These are phyloP conservation scores for Dissoconium aciculare DNA, from an alignment of 2,329 filamentous ascomycete species.

Conservation along the genomic window DNA sequence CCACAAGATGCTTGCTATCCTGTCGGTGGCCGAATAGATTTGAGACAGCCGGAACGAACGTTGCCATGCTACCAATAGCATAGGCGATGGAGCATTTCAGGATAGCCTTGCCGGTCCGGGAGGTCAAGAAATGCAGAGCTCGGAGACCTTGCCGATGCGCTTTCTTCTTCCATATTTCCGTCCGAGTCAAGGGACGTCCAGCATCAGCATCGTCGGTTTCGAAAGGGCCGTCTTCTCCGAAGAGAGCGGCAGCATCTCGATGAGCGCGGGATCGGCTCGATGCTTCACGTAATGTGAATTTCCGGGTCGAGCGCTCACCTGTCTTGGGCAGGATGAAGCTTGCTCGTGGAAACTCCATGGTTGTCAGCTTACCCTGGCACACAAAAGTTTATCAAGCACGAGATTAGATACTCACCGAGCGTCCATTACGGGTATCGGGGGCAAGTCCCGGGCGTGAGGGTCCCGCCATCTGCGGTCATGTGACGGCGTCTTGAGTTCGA, in stretches of 20 bases:
- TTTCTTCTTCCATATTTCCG: slow-evolving; percentile 7
- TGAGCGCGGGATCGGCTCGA: slow-evolving; percentile 22
- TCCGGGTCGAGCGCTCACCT: slow-evolving; percentile 66
- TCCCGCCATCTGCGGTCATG: too few relatives aligned
- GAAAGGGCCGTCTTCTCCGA: slow-evolving; percentile 11
- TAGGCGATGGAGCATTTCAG: slow-evolving; percentile 88
- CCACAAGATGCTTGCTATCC: slow-evolving; percentile 87
- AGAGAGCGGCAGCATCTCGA: slow-evolving; percentile 24
- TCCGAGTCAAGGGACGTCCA: slow-evolving; percentile 4
- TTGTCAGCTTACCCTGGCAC: slow-evolving; percentile 2
- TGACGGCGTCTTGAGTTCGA: too few relatives aligned
- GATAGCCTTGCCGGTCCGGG: slow-evolving; percentile 62
- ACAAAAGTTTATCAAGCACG: too few relatives aligned
- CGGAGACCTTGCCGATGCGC: slow-evolving; percentile 3
- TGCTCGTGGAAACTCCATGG: slow-evolving; percentile 51
- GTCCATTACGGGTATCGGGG: too few relatives aligned
- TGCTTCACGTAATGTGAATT: slow-evolving; percentile 55
- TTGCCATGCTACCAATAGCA: slow-evolving; percentile 69
- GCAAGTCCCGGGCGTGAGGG: too few relatives aligned
- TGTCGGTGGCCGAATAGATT: slow-evolving; percentile 56
- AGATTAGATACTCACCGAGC: too few relatives aligned
- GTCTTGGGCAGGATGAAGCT: slow-evolving; percentile 78
- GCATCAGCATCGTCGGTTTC: background rate
- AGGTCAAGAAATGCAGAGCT: slow-evolving; percentile 42
- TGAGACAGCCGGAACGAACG: slow-evolving; percentile 62